Conservation (phyloP, 176 grass and related monocot genomes). For the Melocanna baccifera region DNA sequence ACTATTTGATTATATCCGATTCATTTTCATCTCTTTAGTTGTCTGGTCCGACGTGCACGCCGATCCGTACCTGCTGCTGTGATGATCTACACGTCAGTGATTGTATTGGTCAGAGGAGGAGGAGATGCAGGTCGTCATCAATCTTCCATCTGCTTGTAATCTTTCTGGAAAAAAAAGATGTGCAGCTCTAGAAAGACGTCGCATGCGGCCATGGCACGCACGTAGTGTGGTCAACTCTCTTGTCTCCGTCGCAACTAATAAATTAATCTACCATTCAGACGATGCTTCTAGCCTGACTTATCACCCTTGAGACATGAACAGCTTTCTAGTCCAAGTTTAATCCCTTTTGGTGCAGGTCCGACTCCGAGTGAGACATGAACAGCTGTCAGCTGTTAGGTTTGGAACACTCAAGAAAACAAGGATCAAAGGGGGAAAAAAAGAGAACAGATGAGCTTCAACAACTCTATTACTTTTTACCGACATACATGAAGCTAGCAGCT, state of each 20-base stretch:
- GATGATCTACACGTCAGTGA: neutral
- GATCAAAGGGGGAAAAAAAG: too few relatives aligned
- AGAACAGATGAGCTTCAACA: too few relatives aligned
- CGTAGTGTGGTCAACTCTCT: slow-evolving; percentile 1
- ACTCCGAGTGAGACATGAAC: slow-evolving; percentile 3
- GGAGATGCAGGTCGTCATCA: slow-evolving; percentile 11
- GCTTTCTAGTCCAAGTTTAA: too few relatives aligned
- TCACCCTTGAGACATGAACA: neutral
- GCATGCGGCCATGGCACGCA: neutral
- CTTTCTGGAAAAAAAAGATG: slow-evolving; percentile 15
- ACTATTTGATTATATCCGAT: too few relatives aligned
- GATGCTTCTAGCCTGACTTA: neutral
- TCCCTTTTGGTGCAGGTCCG: neutral
- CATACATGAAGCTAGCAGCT: too few relatives aligned
- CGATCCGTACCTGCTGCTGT: neutral
- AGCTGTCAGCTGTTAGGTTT: neutral
- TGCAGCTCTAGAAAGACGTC: neutral
- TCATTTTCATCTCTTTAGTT: too few relatives aligned
- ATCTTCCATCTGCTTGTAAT: neutral
- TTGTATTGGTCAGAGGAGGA: neutral
- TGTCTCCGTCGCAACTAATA: neutral
- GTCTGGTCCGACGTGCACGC: neutral
- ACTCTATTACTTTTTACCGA: too few relatives aligned
- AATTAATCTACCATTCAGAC: neutral
- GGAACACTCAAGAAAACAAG: too few relatives aligned